Percentiles rank a stretch among this genome's conserved stretches.
Evolutionary conservation across 139 green algal species (phyloP).

Genomic region (Spirogloea muscicola): DNA sequence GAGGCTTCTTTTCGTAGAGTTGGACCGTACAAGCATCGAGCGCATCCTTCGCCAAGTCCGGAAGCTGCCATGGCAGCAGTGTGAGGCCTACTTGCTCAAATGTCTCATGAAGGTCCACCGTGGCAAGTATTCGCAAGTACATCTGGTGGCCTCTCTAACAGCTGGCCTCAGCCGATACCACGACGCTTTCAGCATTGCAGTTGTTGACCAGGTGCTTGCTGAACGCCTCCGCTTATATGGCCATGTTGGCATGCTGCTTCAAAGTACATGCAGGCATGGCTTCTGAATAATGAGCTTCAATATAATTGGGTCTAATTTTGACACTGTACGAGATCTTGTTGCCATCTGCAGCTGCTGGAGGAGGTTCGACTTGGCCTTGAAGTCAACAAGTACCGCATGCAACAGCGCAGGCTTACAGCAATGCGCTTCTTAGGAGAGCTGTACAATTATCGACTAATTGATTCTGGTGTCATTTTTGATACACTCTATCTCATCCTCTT

Average conservation of each 20-base stretch:
- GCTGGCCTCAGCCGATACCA: conserved; percentile 76
- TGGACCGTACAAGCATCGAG: conserved; percentile 57
- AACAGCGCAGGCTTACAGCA: conserved; percentile 79
- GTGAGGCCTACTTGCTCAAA: conserved; percentile 68
- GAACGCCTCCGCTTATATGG: too few species aligned
- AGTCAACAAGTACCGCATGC: conserved; percentile 3
- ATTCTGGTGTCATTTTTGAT: conserved; percentile 70
- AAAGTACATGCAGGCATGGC: too few species aligned
- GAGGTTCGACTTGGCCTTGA: neutral
- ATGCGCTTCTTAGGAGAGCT: conserved; percentile 85
- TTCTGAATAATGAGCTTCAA: neutral
- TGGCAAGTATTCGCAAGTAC: conserved; percentile 57
- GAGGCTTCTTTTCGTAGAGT: conserved; percentile 73
- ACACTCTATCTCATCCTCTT: conserved; percentile 80
- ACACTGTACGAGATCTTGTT: too few species aligned
- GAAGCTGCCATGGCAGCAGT: conserved; percentile 73
- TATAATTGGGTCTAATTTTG: too few species aligned
- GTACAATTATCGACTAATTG: conserved; percentile 76
- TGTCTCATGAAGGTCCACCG: conserved; percentile 71
- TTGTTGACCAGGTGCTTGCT: conserved; percentile 74
- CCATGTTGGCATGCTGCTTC: too few species aligned
- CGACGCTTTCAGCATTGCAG: conserved; percentile 64
- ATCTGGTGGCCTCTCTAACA: conserved; percentile 72
- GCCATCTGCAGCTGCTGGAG: neutral
- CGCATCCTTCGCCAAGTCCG: conserved; percentile 80